Conservation (phyloP, 2,329 filamentous ascomycete species). For the Lecanicillium sp. region DNA sequence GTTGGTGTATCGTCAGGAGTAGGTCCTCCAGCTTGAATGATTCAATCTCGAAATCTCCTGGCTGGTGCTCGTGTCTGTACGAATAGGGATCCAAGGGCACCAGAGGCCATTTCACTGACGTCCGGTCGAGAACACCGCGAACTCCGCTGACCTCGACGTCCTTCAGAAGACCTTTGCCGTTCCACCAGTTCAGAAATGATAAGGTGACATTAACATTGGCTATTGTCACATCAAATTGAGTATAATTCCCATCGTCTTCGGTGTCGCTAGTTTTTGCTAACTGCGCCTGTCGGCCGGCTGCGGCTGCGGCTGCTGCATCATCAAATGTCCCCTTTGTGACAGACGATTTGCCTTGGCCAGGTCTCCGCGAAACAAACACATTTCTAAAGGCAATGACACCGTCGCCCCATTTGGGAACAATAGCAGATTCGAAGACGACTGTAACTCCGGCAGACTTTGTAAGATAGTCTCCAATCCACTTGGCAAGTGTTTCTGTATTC, state of each 20-base stretch:
- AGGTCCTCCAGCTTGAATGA: constrained; percentile 94
- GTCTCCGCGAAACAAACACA: constrained; percentile 87
- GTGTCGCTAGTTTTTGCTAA: constrained; percentile 23
- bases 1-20: constrained; percentile 85
- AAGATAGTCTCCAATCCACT: constrained; percentile 91
- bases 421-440: constrained; percentile 94
- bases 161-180: constrained; percentile 81
- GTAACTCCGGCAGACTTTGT: constrained; percentile 89
- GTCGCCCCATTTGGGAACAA: constrained; percentile 91
- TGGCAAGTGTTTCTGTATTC: constrained; percentile 72
- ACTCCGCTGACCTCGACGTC: constrained; percentile 94
- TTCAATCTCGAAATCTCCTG: constrained; percentile 95
- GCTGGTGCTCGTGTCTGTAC: constrained; percentile 78
- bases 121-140: constrained; percentile 84
- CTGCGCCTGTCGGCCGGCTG: constrained; percentile 50
- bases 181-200: constrained; percentile 99
- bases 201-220: constrained; percentile 93
- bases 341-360: constrained; percentile 70
- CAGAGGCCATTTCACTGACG: constrained; percentile 60
- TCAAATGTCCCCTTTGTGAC: constrained; percentile 90
- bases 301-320: constrained; percentile 74
- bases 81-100: constrained; percentile 71
- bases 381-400: constrained; percentile 96
- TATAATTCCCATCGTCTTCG: constrained; percentile 87
- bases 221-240: constrained; percentile 92